Evolutionary conservation across 106 monocot species (phyloP).

Genomic region (Iris macrosiphon): DNA sequence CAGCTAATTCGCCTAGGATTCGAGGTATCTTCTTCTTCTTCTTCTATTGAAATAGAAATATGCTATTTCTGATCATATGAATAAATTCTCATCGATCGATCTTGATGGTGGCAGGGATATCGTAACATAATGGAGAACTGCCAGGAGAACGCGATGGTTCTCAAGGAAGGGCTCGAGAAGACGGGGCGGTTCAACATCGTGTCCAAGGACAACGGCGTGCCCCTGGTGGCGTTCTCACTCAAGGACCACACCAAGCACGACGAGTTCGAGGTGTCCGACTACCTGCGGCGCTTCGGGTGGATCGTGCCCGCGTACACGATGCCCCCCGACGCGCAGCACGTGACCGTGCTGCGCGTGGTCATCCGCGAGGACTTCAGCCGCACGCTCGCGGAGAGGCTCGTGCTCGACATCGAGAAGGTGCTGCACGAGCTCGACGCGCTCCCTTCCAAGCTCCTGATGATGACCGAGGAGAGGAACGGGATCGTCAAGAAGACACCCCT

Average conservation of each 20-base stretch:
- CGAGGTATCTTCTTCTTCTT: conserved; percentile 30
- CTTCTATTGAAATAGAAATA: background rate
- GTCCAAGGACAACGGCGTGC: conserved; percentile 88
- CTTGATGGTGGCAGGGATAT: conserved; percentile 65
- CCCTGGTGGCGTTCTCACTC: conserved; percentile 85
- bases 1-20: conserved; percentile 86
- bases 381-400: conserved; percentile 77
- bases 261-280: conserved; percentile 83
- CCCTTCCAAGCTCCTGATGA: conserved; percentile 22
- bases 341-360: conserved; percentile 81
- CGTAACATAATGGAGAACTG: conserved; percentile 92
- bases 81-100: too few species aligned
- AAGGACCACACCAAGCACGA: conserved; percentile 57
- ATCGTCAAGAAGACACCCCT: conserved; percentile 12
- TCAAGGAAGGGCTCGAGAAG: conserved; percentile 52
- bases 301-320: conserved; percentile 97
- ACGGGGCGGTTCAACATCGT: conserved; percentile 73
- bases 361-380: conserved; percentile 91
- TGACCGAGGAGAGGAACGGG: background rate
- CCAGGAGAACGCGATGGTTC: conserved; percentile 65
- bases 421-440: conserved; percentile 59
- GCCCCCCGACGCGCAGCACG: conserved; percentile 81
- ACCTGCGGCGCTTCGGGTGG: conserved; percentile 80
- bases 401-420: conserved; percentile 65
- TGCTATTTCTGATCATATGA: background rate